Conservation (phyloP, 2,329 filamentous ascomycete species). For the Magnaporthiopsis poae region DNA sequence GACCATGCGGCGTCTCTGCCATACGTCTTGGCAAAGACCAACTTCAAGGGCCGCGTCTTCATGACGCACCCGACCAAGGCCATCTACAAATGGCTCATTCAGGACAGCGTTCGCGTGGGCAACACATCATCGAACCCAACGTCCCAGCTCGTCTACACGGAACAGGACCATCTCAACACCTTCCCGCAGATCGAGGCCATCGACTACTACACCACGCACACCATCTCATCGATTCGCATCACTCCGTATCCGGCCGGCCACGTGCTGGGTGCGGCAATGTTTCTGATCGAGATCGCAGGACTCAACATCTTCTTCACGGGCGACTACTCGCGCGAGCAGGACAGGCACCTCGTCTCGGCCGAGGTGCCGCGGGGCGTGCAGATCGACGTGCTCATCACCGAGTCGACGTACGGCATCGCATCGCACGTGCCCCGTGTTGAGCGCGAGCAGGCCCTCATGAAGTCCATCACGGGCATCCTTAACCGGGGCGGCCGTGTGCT, state of each 20-base stretch:
- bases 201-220: constrained; percentile 96
- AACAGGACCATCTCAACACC: constrained; percentile 87
- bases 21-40: constrained; percentile 94
- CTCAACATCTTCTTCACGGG: constrained; percentile 96
- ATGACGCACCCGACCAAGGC: constrained; percentile 99
- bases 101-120: constrained; percentile 87
- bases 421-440: constrained; percentile 85
- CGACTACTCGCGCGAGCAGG: constrained; percentile 91
- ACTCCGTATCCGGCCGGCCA: constrained; percentile 95
- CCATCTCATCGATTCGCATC: constrained; percentile 89
- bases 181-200: constrained; percentile 94
- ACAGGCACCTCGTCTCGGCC: constrained; percentile 88
- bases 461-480: constrained; percentile 80
- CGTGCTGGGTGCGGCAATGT: constrained; percentile 97
- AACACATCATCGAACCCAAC: constrained; percentile 54
- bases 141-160: constrained; percentile 78
- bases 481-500: constrained; percentile 86
- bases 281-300: constrained; percentile 90
- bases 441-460: constrained; percentile 88
- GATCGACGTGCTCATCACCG: constrained; percentile 91
- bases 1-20: constrained; percentile 98
- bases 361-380: constrained; percentile 81
- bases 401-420: constrained; percentile 93
- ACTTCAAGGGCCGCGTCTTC: constrained; percentile 91
- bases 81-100: constrained; percentile 99